Evolutionary conservation across 768 basidiomycete species (phyloP).

Genomic region (Guyanaporus albipodus): DNA sequence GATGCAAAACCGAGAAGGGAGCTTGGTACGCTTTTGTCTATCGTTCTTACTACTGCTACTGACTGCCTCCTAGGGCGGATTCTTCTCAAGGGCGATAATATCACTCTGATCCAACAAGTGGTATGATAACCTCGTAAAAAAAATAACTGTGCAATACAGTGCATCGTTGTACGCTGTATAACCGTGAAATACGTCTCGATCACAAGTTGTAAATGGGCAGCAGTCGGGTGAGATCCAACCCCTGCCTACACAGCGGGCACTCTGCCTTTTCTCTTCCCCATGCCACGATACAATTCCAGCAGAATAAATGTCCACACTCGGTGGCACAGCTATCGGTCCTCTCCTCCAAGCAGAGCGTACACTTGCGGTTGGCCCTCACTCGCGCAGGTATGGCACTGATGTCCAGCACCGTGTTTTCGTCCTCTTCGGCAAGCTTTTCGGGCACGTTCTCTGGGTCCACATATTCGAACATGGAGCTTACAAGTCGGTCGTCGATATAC

Average conservation of each 20-base stretch:
- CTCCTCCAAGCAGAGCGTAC: constrained; percentile 83
- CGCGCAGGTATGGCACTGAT: constrained; percentile 49
- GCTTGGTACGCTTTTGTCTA: constrained; percentile 56
- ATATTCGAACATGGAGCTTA: constrained; percentile 52
- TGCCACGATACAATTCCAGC: constrained; percentile 84
- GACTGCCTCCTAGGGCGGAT: constrained; percentile 66
- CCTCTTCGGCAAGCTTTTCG: constrained; percentile 61
- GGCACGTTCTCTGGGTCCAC: constrained; percentile 51
- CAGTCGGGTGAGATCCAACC: constrained; percentile 60
- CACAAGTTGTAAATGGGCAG: constrained; percentile 84
- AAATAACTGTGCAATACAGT: constrained; percentile 8
- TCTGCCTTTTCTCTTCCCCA: constrained; percentile 91
- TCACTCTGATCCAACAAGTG: constrained; percentile 89
- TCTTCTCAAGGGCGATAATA: constrained; percentile 95
- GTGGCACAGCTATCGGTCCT: constrained; percentile 78
- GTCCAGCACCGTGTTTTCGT: constrained; percentile 64
- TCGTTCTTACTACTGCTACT: not conserved
- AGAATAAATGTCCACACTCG: constrained; percentile 87
- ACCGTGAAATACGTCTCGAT: constrained; percentile 14
- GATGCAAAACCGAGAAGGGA: constrained; percentile 82
- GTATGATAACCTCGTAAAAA: constrained; percentile 26
- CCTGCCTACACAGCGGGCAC: constrained; percentile 84
- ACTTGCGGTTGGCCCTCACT: constrained; percentile 58
- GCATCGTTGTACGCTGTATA: constrained; percentile 21
- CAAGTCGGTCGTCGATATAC: constrained; percentile 56